phyloP scores from a whole-genome alignment of 148 eudicot genomes.

The Euryodendron excelsum region DNA sequence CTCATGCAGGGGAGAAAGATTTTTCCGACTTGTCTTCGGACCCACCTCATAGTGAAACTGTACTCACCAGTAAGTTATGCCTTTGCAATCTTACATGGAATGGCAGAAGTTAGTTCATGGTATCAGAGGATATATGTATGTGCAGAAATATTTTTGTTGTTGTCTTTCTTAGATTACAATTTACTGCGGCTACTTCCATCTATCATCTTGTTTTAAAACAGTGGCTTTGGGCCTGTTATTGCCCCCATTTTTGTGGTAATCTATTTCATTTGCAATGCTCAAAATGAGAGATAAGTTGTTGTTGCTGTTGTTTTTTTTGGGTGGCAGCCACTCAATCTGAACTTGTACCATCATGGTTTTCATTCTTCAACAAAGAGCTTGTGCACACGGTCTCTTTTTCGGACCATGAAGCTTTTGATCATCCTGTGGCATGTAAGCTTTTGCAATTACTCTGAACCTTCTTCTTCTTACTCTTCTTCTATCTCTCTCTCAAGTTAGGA shows the following conservation, averaged over 20 bases:
- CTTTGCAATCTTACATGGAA: neutral
- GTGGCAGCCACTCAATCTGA: slow-evolving; percentile 60
- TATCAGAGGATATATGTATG: neutral
- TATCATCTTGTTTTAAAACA: neutral
- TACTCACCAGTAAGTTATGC: slow-evolving; percentile 53
- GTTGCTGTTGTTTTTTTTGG: slow-evolving; percentile 10
- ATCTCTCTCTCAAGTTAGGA: neutral
- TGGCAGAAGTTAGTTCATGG: neutral
- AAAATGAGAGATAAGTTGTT: neutral
- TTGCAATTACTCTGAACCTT: no score
- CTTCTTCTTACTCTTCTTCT: neutral
- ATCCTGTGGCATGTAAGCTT: slow-evolving; percentile 91
- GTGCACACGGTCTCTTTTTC: slow-evolving; percentile 74
- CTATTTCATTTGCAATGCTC: neutral
- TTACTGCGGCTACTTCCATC: neutral
- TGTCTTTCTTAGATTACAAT: neutral
- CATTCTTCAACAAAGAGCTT: slow-evolving; percentile 82
- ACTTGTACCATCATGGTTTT: slow-evolving; percentile 77
- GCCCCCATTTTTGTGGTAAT: neutral
- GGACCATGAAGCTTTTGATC: slow-evolving; percentile 97
- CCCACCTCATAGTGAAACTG: slow-evolving; percentile 47
- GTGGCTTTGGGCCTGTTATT: neutral
- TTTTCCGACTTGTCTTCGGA: slow-evolving; percentile 39
- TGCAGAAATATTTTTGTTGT: neutral
- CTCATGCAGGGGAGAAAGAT: slow-evolving; percentile 64